A percentile compares a stretch with the other conserved stretches of the same genome.
Evolutionary conservation across 768 basidiomycete species (phyloP).

Genomic region (Fomitopsis serialis): DNA sequence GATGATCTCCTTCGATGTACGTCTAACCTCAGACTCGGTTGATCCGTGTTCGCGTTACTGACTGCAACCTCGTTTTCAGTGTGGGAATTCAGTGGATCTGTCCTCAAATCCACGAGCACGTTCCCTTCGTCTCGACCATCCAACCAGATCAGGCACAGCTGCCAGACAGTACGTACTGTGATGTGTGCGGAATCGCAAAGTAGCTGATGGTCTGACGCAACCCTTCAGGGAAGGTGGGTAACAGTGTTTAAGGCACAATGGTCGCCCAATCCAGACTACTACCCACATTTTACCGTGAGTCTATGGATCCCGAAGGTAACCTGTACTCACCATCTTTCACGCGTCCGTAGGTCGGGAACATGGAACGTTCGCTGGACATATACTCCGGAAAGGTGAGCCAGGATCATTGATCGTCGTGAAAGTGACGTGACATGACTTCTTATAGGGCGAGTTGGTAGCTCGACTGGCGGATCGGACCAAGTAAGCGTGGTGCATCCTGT

Average conservation of each 20-base stretch:
- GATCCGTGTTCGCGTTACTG: not conserved
- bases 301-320: not conserved
- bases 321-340: not conserved
- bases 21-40: slow-evolving; percentile 20
- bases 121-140: slow-evolving; percentile 66
- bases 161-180: slow-evolving; percentile 62
- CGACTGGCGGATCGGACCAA: slow-evolving; percentile 50
- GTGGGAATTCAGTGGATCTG: slow-evolving; percentile 63
- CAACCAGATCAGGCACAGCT: slow-evolving; percentile 60
- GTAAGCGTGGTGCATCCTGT: slow-evolving; percentile 30
- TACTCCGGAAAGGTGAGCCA: slow-evolving; percentile 59
- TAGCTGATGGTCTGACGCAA: no score
- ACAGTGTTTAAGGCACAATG: slow-evolving; percentile 75
- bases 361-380: slow-evolving; percentile 76
- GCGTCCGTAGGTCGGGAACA: slow-evolving; percentile 55
- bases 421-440: not conserved
- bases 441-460: slow-evolving; percentile 65
- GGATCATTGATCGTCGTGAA: not conserved
- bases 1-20: slow-evolving; percentile 71
- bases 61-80: slow-evolving; percentile 37
- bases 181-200: not conserved
- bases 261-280: slow-evolving; percentile 71
- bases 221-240: slow-evolving; percentile 70
- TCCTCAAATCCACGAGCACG: slow-evolving; percentile 38
- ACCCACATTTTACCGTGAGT: slow-evolving; percentile 76